These are phyloP conservation scores for Aechmea fasciata DNA, from an alignment of 176 grass and related monocot genomes.

Conservation along the genomic window DNA sequence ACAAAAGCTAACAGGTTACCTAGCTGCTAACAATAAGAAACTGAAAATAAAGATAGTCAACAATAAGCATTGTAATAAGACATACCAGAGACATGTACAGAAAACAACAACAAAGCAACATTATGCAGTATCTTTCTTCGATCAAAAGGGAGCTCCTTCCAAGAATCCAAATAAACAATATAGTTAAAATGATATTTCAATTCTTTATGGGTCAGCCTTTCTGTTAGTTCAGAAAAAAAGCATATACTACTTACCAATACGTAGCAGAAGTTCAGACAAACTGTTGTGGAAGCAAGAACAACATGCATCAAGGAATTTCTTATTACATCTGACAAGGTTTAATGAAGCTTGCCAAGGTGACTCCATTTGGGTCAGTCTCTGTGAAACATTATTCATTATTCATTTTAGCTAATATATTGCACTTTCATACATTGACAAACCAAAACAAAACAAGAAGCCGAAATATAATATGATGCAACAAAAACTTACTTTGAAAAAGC, in stretches of 20 bases:
- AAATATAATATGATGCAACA: slow-evolving; percentile 23
- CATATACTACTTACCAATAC: slow-evolving; percentile 33
- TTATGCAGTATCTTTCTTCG: slow-evolving; percentile 40
- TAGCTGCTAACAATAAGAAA: neutral
- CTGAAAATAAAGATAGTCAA: neutral
- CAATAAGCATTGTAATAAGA: neutral
- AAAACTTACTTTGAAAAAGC: slow-evolving; percentile 57
- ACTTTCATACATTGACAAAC: neutral
- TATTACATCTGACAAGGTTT: slow-evolving; percentile 39
- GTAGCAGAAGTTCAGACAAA: slow-evolving; percentile 45
- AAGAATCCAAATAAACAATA: slow-evolving; percentile 39
- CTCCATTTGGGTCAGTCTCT: slow-evolving; percentile 47
- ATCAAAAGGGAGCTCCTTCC: slow-evolving; percentile 60
- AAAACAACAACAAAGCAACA: slow-evolving; percentile 51
- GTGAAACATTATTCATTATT: slow-evolving; percentile 13
- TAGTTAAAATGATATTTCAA: slow-evolving; percentile 13
- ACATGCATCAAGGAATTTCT: slow-evolving; percentile 52
- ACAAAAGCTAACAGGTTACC: neutral
- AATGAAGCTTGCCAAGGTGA: slow-evolving; percentile 38
- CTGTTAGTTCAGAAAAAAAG: neutral
- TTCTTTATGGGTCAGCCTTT: neutral
- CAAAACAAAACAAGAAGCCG: slow-evolving; percentile 8
- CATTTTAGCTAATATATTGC: neutral
- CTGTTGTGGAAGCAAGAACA: slow-evolving; percentile 46
- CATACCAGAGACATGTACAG: slow-evolving; percentile 37